Base-by-base conservation (phyloP, 768 basidiomycete species). In the Pulveroboletus ravenelii region DNA sequence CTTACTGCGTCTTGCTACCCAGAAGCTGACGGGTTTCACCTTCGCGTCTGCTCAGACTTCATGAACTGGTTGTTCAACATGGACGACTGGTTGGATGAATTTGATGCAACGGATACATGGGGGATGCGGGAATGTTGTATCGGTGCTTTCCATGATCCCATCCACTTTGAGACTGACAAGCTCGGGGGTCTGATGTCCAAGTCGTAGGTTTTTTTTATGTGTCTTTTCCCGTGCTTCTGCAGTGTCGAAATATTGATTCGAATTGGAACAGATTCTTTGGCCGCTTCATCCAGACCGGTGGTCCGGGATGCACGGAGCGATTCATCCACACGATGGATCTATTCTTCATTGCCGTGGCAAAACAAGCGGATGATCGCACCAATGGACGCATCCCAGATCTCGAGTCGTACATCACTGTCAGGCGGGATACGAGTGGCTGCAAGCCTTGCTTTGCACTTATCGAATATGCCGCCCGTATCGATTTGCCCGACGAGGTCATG, bases 1-100 rank as follows among this genome's bases (percentile, higher is more conserved):
- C 78, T 88, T 55, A 79, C 82, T 31, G 82, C 82, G 3, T 77
- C 72, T 60, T 84, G 81, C 63, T 87, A 86, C 63, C 75, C 79
- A 50, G 75, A 75, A 23, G 70, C 78, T 18, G 68, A 78, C n/a
- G 63, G 72, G 38, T 76, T 79, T 53, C 78, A 80, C 43, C 76
- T 88, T 34, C 79, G 81, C 29, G 77, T 84, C 53, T 76, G 82
- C 53, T 78, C 79, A 3, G 85, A 88, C 66, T 87, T 84, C 58
- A 78, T 87, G 80, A 70, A 67, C 54, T 72, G 66, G 59, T 55
- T 73, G 36, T 74, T 76, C 38, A 71, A 71, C 37, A 58, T 73
- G 52, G 74, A 76, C 54, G 72, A 74, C 52, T 67, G 74, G 65
- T 60, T 70, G 30, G 74, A 74, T 35, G 74, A 72, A 32, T 68